Base-by-base conservation (phyloP, 768 basidiomycete genomes). In the Agrocybe praecox region DNA sequence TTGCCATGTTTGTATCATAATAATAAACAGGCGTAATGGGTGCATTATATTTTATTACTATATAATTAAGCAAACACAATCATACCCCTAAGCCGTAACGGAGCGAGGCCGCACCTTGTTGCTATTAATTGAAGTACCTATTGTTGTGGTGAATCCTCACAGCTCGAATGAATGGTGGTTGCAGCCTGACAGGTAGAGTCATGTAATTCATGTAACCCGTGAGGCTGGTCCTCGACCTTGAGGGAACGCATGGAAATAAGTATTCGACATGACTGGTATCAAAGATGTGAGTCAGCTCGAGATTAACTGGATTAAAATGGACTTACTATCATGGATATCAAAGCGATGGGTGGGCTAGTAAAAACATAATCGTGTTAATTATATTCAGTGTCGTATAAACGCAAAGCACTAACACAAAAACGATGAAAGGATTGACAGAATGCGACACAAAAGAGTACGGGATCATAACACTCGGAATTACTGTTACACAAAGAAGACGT, bases 291-390 rank as follows among this genome's bases (percentile, higher is more conserved):
- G n/a, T n/a, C n/a, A n/a, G n/a, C n/a, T n/a, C n/a, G n/a, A n/a
- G n/a, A n/a, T n/a, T n/a, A n/a, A n/a, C n/a, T n/a, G n/a, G n/a
- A n/a, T n/a, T 22, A 26, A 14, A 42, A 11, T 44, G 1, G 10
- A 0, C 51, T 44, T 32, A 58, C 57, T 14, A 47, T 54, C n/a
- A 58, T 46, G 1, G 57, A 58, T 36, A 58, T 32, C 29, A 53
- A 21, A 18, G 52, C 23, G 11, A 46, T 22, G 1, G 57, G 57
- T 33, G 24, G 53, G 11, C 57, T 58, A 40, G n/a, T 21, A 1
- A 3, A n/a, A 48, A 32, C 34, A 18, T 14, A 9, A 22, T 26
- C 43, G 36, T 36, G 10, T 21, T 18, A 21, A 24, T 22, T 26
- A 2, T 3, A 19, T 17, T 9, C 46, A 10, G 22, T 17, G 14